Evolutionary conservation across 2,329 filamentous ascomycete genomes (phyloP).

Genomic region (Aspergillus piperis): DNA sequence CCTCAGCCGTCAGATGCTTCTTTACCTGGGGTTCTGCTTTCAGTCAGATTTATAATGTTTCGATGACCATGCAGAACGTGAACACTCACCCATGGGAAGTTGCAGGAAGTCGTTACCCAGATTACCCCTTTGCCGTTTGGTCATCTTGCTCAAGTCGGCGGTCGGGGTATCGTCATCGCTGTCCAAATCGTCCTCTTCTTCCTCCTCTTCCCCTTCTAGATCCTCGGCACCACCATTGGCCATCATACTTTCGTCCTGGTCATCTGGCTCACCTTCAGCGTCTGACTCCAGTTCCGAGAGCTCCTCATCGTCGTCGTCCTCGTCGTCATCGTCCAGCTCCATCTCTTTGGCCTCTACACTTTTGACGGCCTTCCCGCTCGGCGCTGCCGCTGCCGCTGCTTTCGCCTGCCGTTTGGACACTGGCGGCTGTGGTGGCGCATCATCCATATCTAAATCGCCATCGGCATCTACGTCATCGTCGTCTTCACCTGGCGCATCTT

Average conservation of each 20-base stretch:
- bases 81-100: constrained; percentile 56
- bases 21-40: constrained; percentile 66
- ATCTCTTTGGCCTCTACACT: constrained; percentile 52
- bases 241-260: constrained; percentile 50
- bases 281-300: constrained; percentile 50
- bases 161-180: constrained; percentile 46
- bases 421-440: constrained; percentile 43
- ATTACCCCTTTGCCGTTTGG: constrained; percentile 66
- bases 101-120: constrained; percentile 55
- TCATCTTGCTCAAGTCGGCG: constrained; percentile 65
- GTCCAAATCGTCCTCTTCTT: constrained; percentile 48
- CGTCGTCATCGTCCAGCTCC: constrained; percentile 37
- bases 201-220: constrained; percentile 44
- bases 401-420: constrained; percentile 40
- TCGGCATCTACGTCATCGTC: constrained; percentile 38
- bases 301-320: constrained; percentile 41
- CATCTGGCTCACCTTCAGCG: constrained; percentile 51
- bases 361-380: constrained; percentile 38
- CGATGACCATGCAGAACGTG: background rate
- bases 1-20: constrained; percentile 71
- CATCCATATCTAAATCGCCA: constrained; percentile 49
- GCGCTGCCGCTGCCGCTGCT: constrained; percentile 36
- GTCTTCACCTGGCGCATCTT: constrained; percentile 26
- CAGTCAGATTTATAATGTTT: constrained; percentile 15
- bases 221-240: constrained; percentile 42